phyloP scores from a whole-genome alignment of 257 asterid species.

The Oldenlandia corymbosa region DNA sequence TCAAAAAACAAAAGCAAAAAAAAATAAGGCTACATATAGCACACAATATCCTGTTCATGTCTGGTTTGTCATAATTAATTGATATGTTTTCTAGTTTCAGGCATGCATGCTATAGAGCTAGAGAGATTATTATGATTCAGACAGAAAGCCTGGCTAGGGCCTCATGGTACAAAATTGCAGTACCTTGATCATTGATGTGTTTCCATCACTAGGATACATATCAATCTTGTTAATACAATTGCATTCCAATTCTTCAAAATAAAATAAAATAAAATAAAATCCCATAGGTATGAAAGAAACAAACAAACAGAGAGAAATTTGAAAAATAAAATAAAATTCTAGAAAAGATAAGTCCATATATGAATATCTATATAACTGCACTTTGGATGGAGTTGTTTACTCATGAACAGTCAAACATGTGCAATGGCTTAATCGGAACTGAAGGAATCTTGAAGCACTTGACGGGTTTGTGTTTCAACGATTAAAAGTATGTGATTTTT shows the following conservation, averaged over 20 bases:
- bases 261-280: neutral
- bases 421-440: neutral
- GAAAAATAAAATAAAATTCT: too few species aligned
- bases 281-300: too few species aligned
- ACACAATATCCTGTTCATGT: slow-evolving; percentile 18
- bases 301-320: neutral
- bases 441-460: neutral
- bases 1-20: slow-evolving; percentile 40
- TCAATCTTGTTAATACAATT: slow-evolving; percentile 11
- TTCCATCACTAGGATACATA: slow-evolving; percentile 33
- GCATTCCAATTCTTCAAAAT: slow-evolving; percentile 4
- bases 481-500: too few species aligned
- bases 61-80: slow-evolving; percentile 39
- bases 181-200: slow-evolving; percentile 44
- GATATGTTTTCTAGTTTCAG: slow-evolving; percentile 39
- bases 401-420: too few species aligned
- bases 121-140: slow-evolving; percentile 31
- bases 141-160: slow-evolving; percentile 29
- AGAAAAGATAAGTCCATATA: too few species aligned
- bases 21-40: slow-evolving; percentile 37
- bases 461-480: too few species aligned
- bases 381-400: neutral
- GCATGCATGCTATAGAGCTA: slow-evolving; percentile 48
- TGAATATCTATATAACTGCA: neutral
- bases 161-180: slow-evolving; percentile 19